These are phyloP conservation scores for Phaffia australis DNA, from an alignment of 768 basidiomycete species.

Conservation along the genomic window DNA sequence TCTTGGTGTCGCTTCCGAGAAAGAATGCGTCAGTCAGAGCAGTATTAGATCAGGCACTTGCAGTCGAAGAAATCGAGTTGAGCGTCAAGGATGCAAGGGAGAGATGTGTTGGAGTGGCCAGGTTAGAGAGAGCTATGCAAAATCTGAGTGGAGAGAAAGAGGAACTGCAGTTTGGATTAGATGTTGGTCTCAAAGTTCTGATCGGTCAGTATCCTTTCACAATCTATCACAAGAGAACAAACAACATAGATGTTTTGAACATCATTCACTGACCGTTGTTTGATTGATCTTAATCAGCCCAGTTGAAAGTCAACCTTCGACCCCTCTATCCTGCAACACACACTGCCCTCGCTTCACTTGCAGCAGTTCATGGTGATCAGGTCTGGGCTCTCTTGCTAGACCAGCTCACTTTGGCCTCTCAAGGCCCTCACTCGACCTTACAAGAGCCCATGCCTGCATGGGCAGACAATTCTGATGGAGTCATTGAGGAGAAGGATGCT, in stretches of 20 bases:
- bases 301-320: conserved; percentile 83
- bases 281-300: conserved; percentile 44
- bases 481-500: conserved; percentile 26
- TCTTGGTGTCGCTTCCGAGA: conserved; percentile 30
- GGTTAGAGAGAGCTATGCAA: conserved; percentile 45
- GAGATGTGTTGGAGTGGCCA: conserved; percentile 63
- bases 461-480: conserved; percentile 13
- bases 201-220: conserved; percentile 45
- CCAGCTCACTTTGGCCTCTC: conserved; percentile 45
- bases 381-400: conserved; percentile 63
- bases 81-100: conserved; percentile 75
- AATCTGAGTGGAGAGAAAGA: background rate
- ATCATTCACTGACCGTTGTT: background rate
- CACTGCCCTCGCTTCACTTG: conserved; percentile 32
- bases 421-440: conserved; percentile 19
- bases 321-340: conserved; percentile 71
- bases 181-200: conserved; percentile 37
- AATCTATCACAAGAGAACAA: too few species aligned
- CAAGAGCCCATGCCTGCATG: conserved; percentile 27
- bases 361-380: conserved; percentile 49
- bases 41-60: conserved; percentile 45
- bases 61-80: conserved; percentile 68
- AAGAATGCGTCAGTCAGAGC: conserved; percentile 4
- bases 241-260: background rate
- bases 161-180: background rate